Evolutionary conservation across 441 rosid genomes (phyloP).

Genomic region (Adansonia madagascariensis): DNA sequence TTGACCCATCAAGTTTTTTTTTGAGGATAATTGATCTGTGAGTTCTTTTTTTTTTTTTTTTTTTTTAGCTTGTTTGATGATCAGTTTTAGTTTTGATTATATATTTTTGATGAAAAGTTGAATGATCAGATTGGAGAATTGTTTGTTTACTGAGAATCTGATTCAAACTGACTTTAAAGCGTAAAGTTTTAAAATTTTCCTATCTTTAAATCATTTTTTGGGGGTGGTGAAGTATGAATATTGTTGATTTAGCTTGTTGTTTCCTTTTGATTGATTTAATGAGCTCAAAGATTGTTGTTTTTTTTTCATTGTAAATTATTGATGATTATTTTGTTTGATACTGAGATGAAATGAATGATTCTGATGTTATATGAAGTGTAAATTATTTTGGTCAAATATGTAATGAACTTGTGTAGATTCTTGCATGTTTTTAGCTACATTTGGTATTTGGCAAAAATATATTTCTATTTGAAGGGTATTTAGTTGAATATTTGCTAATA

Average conservation of each 20-base stretch:
- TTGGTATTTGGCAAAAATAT: conserved; percentile 25
- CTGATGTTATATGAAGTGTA: conserved; percentile 8
- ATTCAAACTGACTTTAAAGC: conserved; percentile 14
- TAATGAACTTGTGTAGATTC: conserved; percentile 25
- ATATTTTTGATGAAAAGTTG: conserved; percentile 13
- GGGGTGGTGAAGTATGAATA: conserved; percentile 12
- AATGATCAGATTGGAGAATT: conserved; percentile 40
- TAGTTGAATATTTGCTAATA: conserved; percentile 7
- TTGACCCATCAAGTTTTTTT: conserved; percentile 25
- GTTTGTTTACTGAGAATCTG: conserved; percentile 26
- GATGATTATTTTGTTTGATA: conserved; percentile 14
- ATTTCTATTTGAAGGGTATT: conserved; percentile 17
- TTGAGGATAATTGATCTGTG: conserved; percentile 48
- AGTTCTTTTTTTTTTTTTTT: conserved; percentile 22
- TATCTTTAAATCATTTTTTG: conserved; percentile 2
- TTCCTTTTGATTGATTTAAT: conserved; percentile 18
- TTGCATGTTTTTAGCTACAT: conserved; percentile 35
- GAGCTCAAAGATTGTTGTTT: not conserved
- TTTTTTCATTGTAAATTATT: not conserved
- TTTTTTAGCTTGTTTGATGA: conserved; percentile 30
- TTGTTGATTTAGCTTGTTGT: conserved; percentile 4
- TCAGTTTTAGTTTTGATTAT: conserved; percentile 28
- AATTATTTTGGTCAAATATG: conserved; percentile 16
- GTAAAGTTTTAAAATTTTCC: not conserved
- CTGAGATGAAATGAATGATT: conserved; percentile 18